Evolutionary conservation across 164 flowering plant species (phyloP).

Genomic region (Berberis vulgaris): DNA sequence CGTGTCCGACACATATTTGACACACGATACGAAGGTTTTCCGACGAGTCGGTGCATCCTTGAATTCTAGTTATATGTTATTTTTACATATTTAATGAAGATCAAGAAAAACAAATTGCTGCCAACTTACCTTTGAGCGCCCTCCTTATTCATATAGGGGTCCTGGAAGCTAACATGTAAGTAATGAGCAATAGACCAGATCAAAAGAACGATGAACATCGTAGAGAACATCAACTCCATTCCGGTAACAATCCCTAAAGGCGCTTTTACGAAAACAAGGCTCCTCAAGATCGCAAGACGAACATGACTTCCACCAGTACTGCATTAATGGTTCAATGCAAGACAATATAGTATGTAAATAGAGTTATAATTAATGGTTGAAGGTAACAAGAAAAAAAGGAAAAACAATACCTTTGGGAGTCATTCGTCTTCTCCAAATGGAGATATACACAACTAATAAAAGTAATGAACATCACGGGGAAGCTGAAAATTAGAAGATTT

Average conservation of each 20-base stretch:
- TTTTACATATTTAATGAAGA: neutral
- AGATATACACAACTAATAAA: slow-evolving; percentile 52
- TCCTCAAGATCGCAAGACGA: slow-evolving; percentile 20
- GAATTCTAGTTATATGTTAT: neutral
- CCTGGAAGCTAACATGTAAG: slow-evolving; percentile 24
- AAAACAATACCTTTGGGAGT: slow-evolving; percentile 20
- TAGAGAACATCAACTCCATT: slow-evolving; percentile 42
- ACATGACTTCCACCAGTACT: slow-evolving; percentile 8
- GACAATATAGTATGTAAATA: neutral
- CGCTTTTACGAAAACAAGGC: slow-evolving; percentile 52
- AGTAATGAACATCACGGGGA: slow-evolving; percentile 49
- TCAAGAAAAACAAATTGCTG: neutral
- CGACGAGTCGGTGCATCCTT: too few species aligned
- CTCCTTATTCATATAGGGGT: slow-evolving; percentile 5
- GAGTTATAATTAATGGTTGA: neutral
- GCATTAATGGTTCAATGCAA: neutral
- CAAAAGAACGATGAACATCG: slow-evolving; percentile 62
- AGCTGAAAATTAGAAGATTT: slow-evolving; percentile 31
- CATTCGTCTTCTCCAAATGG: slow-evolving; percentile 38
- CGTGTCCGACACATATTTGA: too few species aligned
- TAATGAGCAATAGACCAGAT: slow-evolving; percentile 51
- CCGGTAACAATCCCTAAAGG: slow-evolving; percentile 65
- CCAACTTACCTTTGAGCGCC: slow-evolving; percentile 35
- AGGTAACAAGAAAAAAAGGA: too few species aligned
- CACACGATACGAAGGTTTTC: too few species aligned